Percentiles rank a stretch among this genome's conserved stretches.
These are phyloP conservation scores for Metarhizium sp. DNA, from an alignment of 2,329 filamentous ascomycete species.

Conservation along the genomic window DNA sequence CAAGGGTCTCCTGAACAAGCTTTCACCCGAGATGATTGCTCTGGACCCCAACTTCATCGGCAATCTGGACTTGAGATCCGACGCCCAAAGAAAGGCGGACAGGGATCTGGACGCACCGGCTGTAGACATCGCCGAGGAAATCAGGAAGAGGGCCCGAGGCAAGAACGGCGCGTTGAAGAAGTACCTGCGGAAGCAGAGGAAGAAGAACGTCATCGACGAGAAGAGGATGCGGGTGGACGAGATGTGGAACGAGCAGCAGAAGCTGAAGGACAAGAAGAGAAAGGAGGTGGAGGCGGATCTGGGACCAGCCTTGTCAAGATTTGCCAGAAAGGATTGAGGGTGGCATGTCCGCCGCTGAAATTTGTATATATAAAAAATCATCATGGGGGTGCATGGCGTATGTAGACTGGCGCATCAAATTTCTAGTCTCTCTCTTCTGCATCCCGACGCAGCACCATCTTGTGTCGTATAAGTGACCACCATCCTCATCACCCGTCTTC, in stretches of 20 bases:
- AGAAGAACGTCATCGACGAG: constrained; percentile 93
- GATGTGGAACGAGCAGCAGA: constrained; percentile 63
- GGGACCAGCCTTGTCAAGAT: constrained; percentile 78
- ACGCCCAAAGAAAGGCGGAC: constrained; percentile 67
- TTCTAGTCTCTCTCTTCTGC: neutral
- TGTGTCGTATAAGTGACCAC: too few species aligned
- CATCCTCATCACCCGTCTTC: neutral
- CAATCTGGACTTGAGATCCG: constrained; percentile 71
- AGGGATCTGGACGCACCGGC: constrained; percentile 68
- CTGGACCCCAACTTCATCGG: constrained; percentile 89
- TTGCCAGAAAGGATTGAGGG: constrained; percentile 59
- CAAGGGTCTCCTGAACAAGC: constrained; percentile 81
- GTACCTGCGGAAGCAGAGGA: constrained; percentile 83
- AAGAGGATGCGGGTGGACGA: constrained; percentile 81
- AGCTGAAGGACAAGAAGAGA: constrained; percentile 53
- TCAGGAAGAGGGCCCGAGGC: constrained; percentile 71
- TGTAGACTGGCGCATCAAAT: neutral
- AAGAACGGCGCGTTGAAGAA: constrained; percentile 84
- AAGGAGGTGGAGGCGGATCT: constrained; percentile 62
- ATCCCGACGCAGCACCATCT: neutral
- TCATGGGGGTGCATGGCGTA: neutral
- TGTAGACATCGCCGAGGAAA: constrained; percentile 47
- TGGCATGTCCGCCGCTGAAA: neutral
- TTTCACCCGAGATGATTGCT: constrained; percentile 94
- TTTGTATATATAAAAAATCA: constrained; percentile 13